Conservation (phyloP, 176 grass and related monocot species). For the Oryza glumipatula region DNA sequence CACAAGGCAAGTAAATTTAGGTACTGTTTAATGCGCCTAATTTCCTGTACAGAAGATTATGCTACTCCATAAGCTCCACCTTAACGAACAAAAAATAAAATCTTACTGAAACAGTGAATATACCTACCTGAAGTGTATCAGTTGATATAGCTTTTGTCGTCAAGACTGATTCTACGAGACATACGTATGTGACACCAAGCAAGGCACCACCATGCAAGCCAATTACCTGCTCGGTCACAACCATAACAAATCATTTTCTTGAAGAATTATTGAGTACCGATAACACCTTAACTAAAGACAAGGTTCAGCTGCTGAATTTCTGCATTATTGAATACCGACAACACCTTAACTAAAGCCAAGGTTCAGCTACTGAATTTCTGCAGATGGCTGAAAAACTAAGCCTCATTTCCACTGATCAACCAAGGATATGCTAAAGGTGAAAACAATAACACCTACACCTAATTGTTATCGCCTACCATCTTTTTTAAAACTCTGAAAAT, state of each 20-base stretch:
- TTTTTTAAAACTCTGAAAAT: slow-evolving; percentile 7
- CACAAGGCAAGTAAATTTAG: slow-evolving; percentile 98
- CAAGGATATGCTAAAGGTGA: slow-evolving; percentile 23
- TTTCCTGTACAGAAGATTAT: slow-evolving; percentile 64
- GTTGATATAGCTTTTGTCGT: slow-evolving; percentile 89
- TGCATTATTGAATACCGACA: not conserved
- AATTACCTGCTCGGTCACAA: slow-evolving; percentile 69
- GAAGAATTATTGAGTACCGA: not conserved
- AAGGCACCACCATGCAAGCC: slow-evolving; percentile 97
- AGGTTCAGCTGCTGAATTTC: not conserved
- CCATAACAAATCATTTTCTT: slow-evolving; percentile 14
- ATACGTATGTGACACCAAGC: slow-evolving; percentile 91
- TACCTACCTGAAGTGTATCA: slow-evolving; percentile 49
- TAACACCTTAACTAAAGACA: slow-evolving; percentile 20
- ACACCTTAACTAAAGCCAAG: slow-evolving; percentile 11
- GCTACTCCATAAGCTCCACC: slow-evolving; percentile 14
- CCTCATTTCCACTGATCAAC: slow-evolving; percentile 13
- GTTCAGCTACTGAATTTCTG: not conserved
- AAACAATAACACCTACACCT: slow-evolving; percentile 19
- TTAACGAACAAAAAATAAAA: slow-evolving; percentile 28
- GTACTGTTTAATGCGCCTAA: slow-evolving; percentile 94
- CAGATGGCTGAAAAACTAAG: not conserved
- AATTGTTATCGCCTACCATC: not conserved
- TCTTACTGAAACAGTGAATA: slow-evolving; percentile 22
- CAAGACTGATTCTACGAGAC: slow-evolving; percentile 84